Percentiles rank a stretch among this genome's conserved stretches.
Conservation (phyloP, 441 rosid genomes). For the Gossypium schwendimanii region DNA sequence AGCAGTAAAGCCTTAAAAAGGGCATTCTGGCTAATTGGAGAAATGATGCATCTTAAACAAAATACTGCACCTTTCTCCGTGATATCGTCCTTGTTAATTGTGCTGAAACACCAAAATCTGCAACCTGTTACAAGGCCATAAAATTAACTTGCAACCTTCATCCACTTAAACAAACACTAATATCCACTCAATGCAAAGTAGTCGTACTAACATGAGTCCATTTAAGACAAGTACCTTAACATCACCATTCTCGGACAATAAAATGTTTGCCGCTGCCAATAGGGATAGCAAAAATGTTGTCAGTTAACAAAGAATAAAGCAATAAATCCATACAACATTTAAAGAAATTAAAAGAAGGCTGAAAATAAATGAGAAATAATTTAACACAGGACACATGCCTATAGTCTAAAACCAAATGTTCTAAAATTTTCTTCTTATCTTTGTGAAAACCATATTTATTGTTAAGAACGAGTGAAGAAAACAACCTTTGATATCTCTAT, state of each 20-base stretch:
- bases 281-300: slow-evolving; percentile 17
- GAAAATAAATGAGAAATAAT: background rate
- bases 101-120: slow-evolving; percentile 98
- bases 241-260: slow-evolving; percentile 87
- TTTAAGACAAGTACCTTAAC: slow-evolving; percentile 66
- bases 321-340: slow-evolving; percentile 7
- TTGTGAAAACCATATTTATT: background rate
- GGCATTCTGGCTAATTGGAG: background rate
- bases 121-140: slow-evolving; percentile 61
- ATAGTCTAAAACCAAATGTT: slow-evolving; percentile 6
- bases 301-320: slow-evolving; percentile 21
- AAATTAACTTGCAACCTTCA: slow-evolving; percentile 16
- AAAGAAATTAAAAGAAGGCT: background rate
- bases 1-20: background rate
- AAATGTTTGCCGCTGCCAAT: slow-evolving; percentile 90
- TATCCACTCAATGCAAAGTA: slow-evolving; percentile 5
- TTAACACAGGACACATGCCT: background rate
- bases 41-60: slow-evolving; percentile 1
- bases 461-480: background rate
- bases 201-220: slow-evolving; percentile 1
- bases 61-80: slow-evolving; percentile 74
- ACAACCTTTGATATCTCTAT: slow-evolving; percentile 96
- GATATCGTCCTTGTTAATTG: slow-evolving; percentile 94
- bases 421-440: background rate
- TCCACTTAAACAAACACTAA: background rate